These are phyloP conservation scores for Aegilops speltoides DNA, from an alignment of 176 grass and related monocot species.

Conservation along the genomic window DNA sequence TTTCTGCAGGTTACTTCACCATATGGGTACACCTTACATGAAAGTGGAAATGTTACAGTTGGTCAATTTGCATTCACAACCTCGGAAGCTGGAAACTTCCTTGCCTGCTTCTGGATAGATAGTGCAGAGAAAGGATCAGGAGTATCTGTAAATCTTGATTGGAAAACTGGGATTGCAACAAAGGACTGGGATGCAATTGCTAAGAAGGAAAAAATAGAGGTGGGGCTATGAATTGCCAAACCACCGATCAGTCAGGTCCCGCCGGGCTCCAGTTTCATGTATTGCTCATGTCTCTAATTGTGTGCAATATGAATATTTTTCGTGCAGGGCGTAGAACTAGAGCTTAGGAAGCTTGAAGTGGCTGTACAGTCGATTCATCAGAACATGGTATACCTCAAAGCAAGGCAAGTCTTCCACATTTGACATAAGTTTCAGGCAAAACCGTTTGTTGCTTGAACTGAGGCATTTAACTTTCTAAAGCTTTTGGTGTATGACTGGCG, in stretches of 20 bases:
- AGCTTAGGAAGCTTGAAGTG: constrained; percentile 72
- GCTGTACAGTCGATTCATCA: constrained; percentile 78
- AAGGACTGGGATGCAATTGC: constrained; percentile 92
- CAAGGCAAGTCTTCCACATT: constrained; percentile 43
- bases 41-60: constrained; percentile 57
- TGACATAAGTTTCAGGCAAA: neutral
- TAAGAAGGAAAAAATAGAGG: constrained; percentile 95
- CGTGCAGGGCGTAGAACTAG: constrained; percentile 74
- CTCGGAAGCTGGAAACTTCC: constrained; percentile 74
- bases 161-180: constrained; percentile 88
- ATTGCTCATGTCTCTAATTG: constrained; percentile 13
- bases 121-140: constrained; percentile 48
- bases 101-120: constrained; percentile 89
- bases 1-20: constrained; percentile 82
- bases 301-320: constrained; percentile 2
- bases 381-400: constrained; percentile 75
- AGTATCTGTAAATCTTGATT: constrained; percentile 70
- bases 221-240: constrained; percentile 26
- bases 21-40: constrained; percentile 77
- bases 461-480: neutral
- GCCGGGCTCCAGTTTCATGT: neutral
- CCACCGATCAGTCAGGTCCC: neutral
- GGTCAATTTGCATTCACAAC: constrained; percentile 92
- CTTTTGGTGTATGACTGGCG: neutral
- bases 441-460: neutral